Evolutionary conservation across 2,329 filamentous ascomycete genomes (phyloP).

Genomic region (Diaporthe batatas): DNA sequence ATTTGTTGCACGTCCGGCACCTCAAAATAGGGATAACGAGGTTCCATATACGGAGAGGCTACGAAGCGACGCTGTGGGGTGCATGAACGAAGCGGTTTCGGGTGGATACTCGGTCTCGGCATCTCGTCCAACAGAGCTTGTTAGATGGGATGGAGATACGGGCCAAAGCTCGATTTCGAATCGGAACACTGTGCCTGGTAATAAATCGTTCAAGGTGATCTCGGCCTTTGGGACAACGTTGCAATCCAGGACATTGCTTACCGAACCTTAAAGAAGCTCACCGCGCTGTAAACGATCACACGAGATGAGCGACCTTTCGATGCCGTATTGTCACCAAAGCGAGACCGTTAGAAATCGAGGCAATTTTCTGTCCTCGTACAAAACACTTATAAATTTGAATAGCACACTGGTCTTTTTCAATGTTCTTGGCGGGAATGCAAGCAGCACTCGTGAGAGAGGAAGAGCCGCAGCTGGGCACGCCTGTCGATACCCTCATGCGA

Average conservation of each 20-base stretch:
- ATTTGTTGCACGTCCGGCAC: neutral
- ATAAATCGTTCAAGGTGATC: conserved; percentile 5
- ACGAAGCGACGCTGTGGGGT: neutral
- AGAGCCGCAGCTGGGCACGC: too few species aligned
- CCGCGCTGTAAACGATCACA: neutral
- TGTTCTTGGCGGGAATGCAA: neutral
- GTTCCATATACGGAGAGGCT: neutral
- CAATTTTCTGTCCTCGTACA: fast-evolving
- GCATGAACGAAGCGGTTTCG: conserved; percentile 17
- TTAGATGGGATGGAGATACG: neutral
- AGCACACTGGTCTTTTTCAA: too few species aligned
- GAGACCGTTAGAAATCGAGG: fast-evolving
- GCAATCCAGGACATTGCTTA: neutral
- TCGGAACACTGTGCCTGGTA: neutral
- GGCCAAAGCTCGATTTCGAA: neutral
- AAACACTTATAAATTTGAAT: neutral
- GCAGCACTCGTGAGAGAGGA: neutral
- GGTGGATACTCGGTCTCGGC: neutral
- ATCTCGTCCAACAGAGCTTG: conserved; percentile 22
- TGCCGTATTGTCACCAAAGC: neutral
- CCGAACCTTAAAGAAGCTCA: neutral
- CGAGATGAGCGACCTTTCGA: neutral
- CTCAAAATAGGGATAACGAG: neutral
- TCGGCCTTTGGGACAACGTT: neutral
- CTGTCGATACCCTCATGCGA: too few species aligned